Evolutionary conservation across 2,329 filamentous ascomycete genomes (phyloP), one percentile per base, ranked within the genome.

Genomic region (Teratosphaeria epicoccoides): DNA sequence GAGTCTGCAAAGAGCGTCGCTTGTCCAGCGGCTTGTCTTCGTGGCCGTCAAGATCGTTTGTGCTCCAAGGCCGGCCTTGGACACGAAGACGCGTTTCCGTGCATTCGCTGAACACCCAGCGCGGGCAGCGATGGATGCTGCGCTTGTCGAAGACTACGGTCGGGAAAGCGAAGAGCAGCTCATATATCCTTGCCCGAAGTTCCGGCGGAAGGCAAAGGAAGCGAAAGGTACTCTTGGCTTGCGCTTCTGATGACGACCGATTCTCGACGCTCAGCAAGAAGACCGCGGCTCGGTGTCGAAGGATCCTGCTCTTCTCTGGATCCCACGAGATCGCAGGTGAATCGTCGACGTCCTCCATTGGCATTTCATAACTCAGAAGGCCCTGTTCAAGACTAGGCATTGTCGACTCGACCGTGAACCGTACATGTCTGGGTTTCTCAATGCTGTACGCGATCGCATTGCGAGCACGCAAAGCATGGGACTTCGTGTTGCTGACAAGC

Each of bases 201-300:
- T 53, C 51, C 2, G 51, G n/a, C 7, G 51, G 47, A 12, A 53
- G 33, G 12, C 44, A 29, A 3, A 50, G 44, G 29, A 53, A 50
- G 28, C 6, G 43, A 28, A 50, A 50, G n/a, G 12, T 12, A 5
- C 25, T 44, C 2, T 43, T 25, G 5, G 26, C 14, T 23, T 20
- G 28, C 25, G 17, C n/a, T 7, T n/a, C 33, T 17, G 17, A n/a
- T 40, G n/a, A 17, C 33, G n/a, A 5, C 9, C 10, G 14, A 3
- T 40, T 9, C 7, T 20, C n/a, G 14, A 40, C 9, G n/a, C n/a
- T 40, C 33, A 40, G 17, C 33, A 40, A 40, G 33, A 6, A 40
- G 7, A 17, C 14, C n/a, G n/a, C 9, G 6, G 33, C 33, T 40
- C n/a, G 33, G 14, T 17, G 33, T 7, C n/a, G 33, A 4, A 40